A percentile compares a stretch with the other conserved stretches of the same genome.
Evolutionary conservation across 164 flowering plant genomes (phyloP).

Genomic region (Aristolochia californica): DNA sequence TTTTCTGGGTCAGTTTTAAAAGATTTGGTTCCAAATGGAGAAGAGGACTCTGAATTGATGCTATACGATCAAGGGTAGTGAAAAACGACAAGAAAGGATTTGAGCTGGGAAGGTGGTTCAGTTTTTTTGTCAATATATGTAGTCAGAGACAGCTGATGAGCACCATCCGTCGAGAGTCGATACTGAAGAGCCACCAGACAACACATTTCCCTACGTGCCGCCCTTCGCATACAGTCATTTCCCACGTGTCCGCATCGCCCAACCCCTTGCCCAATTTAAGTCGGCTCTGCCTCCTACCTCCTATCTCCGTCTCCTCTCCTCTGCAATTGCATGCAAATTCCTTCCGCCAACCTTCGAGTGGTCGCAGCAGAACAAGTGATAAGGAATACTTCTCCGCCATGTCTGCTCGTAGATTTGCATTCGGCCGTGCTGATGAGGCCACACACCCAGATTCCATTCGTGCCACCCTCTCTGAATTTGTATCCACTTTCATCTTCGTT

Average conservation of each 20-base stretch:
- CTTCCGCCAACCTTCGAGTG: background rate
- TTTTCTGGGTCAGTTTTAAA: too few relatives aligned
- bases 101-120: too few relatives aligned
- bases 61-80: too few relatives aligned
- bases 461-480: conserved; percentile 9
- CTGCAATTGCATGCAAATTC: background rate
- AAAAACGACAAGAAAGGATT: too few relatives aligned
- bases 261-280: background rate
- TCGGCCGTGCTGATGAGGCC: conserved; percentile 12
- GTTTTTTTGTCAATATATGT: too few relatives aligned
- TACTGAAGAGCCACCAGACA: background rate
- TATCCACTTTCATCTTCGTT: conserved; percentile 29
- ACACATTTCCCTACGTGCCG: conserved; percentile 7
- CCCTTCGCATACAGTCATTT: background rate
- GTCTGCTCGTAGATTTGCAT: conserved; percentile 8
- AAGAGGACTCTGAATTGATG: too few relatives aligned
- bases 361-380: too few relatives aligned
- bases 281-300: background rate
- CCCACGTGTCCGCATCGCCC: conserved; percentile 4
- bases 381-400: background rate
- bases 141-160: too few relatives aligned
- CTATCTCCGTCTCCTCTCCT: background rate
- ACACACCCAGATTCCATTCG: conserved; percentile 10
- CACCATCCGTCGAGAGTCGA: background rate
- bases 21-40: too few relatives aligned